phyloP scores from a whole-genome alignment of 2,329 filamentous ascomycete species.

The Fusarium compactum region DNA sequence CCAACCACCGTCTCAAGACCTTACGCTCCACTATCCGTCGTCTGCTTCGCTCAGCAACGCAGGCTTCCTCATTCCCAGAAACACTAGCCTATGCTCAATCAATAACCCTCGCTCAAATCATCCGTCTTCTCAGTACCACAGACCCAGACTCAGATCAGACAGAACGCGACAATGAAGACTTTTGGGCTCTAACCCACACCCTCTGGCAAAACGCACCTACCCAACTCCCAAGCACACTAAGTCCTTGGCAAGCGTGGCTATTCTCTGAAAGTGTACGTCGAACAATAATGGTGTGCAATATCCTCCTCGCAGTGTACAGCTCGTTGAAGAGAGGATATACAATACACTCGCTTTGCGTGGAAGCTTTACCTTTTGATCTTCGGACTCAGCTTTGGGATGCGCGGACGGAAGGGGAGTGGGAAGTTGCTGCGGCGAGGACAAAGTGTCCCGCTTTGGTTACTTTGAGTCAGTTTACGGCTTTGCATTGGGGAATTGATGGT shows the following conservation, averaged over 20 bases:
- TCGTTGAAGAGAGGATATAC: constrained; percentile 12
- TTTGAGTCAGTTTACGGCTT: background rate
- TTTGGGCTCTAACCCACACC: background rate
- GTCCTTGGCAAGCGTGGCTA: constrained; percentile 15
- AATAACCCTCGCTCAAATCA: background rate
- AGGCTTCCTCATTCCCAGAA: background rate
- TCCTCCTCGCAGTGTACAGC: background rate
- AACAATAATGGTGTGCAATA: constrained; percentile 16
- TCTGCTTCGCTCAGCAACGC: background rate
- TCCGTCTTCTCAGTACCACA: background rate
- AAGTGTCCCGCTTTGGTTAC: background rate
- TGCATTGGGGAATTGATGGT: rapidly evolving
- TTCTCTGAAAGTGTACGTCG: constrained; percentile 11
- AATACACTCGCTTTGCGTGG: constrained; percentile 8
- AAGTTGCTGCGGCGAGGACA: rapidly evolving
- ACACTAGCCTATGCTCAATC: constrained; percentile 10
- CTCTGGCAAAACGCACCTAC: constrained; percentile 5
- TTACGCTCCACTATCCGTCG: background rate
- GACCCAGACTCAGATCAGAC: background rate
- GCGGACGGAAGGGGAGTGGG: background rate
- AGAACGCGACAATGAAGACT: constrained; percentile 1
- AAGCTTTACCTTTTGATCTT: constrained; percentile 15
- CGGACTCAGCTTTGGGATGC: constrained; percentile 6
- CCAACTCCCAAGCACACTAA: constrained; percentile 5
- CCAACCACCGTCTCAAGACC: background rate